Conservation (phyloP, 176 grass and related monocot species). For the Echinochloa phyllopogon region DNA sequence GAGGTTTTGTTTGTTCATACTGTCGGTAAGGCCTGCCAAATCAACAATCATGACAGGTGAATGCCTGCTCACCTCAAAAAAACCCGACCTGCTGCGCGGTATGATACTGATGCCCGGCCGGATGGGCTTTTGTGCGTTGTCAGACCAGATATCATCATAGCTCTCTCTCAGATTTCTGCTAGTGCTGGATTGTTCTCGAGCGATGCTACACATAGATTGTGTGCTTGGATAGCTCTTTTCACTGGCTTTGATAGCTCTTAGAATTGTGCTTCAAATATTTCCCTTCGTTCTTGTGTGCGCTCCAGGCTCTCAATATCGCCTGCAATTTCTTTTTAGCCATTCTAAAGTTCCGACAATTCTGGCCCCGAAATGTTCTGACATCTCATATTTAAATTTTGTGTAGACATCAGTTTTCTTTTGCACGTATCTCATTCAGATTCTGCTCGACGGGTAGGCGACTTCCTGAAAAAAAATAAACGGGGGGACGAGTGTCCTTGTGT, state of each 20-base stretch:
- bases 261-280: neutral
- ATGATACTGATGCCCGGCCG: neutral
- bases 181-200: neutral
- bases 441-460: neutral
- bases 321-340: neutral
- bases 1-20: slow-evolving; percentile 27
- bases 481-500: too few relatives aligned
- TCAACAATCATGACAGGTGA: neutral
- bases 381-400: neutral
- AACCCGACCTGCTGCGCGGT: neutral
- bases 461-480: too few relatives aligned
- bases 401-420: neutral
- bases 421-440: neutral
- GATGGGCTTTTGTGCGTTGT: neutral
- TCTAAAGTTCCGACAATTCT: too few relatives aligned
- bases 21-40: slow-evolving; percentile 11
- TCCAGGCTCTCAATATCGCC: neutral
- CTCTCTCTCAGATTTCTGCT: neutral
- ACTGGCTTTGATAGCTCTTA: too few relatives aligned
- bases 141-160: neutral
- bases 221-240: too few relatives aligned
- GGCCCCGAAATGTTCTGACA: too few relatives aligned
- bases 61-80: neutral
- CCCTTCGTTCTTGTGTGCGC: neutral
- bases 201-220: neutral